Percentiles rank a stretch among this genome's conserved stretches.
These are phyloP conservation scores for Didymella exigua DNA, from an alignment of 2,329 filamentous ascomycete genomes.

Conservation along the genomic window DNA sequence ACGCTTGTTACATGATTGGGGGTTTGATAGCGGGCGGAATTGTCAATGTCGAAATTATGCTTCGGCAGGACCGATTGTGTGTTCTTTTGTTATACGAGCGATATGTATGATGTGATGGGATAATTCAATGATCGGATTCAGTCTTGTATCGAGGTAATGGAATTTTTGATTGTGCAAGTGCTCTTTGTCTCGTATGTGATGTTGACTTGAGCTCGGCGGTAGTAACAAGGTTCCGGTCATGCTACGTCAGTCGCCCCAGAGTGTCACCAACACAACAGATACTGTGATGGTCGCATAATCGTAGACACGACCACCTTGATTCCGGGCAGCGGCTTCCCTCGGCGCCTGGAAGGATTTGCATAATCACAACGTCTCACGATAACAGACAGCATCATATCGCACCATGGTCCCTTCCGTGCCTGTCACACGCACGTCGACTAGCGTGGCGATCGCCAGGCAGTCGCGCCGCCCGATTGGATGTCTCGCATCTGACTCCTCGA, in stretches of 20 bases:
- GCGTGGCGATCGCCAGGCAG: slow-evolving; percentile 15
- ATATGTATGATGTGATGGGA: slow-evolving; percentile 24
- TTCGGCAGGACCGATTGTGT: slow-evolving; percentile 31
- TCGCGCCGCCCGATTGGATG: slow-evolving; percentile 13
- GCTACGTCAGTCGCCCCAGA: background rate
- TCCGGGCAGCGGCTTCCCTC: background rate
- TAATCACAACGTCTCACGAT: background rate
- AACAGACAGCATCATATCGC: slow-evolving; percentile 12
- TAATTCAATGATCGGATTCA: background rate
- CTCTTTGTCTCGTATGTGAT: background rate
- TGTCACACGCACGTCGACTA: slow-evolving; percentile 18
- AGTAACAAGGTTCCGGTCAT: background rate
- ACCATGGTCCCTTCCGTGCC: slow-evolving; percentile 14
- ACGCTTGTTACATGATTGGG: slow-evolving; percentile 22
- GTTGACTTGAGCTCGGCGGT: background rate
- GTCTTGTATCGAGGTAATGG: slow-evolving; percentile 7
- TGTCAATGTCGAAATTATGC: slow-evolving; percentile 11
- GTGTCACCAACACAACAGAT: background rate
- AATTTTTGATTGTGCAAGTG: slow-evolving; percentile 2
- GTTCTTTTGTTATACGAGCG: slow-evolving; percentile 13
- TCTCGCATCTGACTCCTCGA: slow-evolving; percentile 18
- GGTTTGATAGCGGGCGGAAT: background rate
- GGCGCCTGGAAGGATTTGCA: background rate
- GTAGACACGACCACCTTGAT: background rate
- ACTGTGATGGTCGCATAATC: background rate